These are phyloP conservation scores for Fomitopsis palustris DNA, from an alignment of 1,284 basidiomycete species.

Conservation along the genomic window DNA sequence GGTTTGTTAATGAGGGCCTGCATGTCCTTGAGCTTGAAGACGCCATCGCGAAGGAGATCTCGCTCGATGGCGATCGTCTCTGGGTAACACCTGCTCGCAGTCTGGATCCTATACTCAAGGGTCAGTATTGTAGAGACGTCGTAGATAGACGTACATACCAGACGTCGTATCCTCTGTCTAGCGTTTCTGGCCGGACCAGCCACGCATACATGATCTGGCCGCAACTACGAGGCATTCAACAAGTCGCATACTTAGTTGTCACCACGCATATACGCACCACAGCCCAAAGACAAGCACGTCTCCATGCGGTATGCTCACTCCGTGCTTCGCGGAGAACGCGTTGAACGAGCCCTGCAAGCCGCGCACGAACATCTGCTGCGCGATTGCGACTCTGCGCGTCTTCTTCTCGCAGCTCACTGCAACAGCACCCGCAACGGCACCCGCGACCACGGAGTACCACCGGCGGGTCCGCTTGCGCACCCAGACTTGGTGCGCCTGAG, in stretches of 20 bases:
- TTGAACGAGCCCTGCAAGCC: conserved; percentile 87
- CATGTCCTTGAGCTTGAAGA: conserved; percentile 53
- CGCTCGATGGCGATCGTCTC: conserved; percentile 62
- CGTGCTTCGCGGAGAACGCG: conserved; percentile 59
- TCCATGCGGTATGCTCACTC: conserved; percentile 80
- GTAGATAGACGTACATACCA: conserved; percentile 50
- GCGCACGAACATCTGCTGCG: conserved; percentile 89
- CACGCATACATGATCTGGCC: conserved; percentile 90
- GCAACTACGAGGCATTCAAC: conserved; percentile 42
- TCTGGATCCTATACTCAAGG: conserved; percentile 41
- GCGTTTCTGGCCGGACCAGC: conserved; percentile 79
- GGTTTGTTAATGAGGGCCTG: conserved; percentile 54
- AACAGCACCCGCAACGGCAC: conserved; percentile 78
- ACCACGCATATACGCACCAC: conserved; percentile 43
- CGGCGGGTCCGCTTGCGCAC: conserved; percentile 63
- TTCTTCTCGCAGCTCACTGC: conserved; percentile 83
- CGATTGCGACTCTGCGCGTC: conserved; percentile 68
- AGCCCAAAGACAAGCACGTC: conserved; percentile 82
- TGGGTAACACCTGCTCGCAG: conserved; percentile 64
- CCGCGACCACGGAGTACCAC: conserved; percentile 91
- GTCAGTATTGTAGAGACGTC: neutral
- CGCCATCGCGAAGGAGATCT: conserved; percentile 54
- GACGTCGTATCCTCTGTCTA: conserved; percentile 70
- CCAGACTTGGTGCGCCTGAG: conserved; percentile 59
- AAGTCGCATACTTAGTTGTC: neutral